A percentile compares a stretch with the other conserved stretches of the same genome.
Evolutionary conservation across 2,329 filamentous ascomycete species (phyloP).

Genomic region (Aspergillus candidus): DNA sequence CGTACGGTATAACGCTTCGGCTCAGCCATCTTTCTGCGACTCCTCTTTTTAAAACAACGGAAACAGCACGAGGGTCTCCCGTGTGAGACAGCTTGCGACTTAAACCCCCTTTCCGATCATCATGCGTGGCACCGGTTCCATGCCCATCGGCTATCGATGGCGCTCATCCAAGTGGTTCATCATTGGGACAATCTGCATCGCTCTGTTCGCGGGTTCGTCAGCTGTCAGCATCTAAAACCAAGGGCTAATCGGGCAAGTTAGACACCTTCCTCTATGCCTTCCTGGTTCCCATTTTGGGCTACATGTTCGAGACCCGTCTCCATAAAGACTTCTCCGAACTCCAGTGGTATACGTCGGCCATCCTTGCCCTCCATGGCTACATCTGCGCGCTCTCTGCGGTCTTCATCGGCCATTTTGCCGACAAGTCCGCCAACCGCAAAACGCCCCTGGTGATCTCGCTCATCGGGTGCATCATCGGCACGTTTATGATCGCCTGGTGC

Average conservation of each 20-base stretch:
- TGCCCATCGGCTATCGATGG: slow-evolving; percentile 9
- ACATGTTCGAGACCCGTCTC: slow-evolving; percentile 27
- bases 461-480: slow-evolving; percentile 20
- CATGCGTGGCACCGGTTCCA: too few species aligned
- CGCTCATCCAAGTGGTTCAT: slow-evolving; percentile 13
- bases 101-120: too few species aligned
- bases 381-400: slow-evolving; percentile 18
- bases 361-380: slow-evolving; percentile 24
- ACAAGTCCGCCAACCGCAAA: slow-evolving; percentile 20
- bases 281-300: slow-evolving; percentile 27
- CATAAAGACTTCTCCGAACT: slow-evolving; percentile 17
- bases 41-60: too few species aligned
- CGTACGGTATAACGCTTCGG: too few species aligned
- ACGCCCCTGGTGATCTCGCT: slow-evolving; percentile 21
- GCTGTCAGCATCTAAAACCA: too few species aligned
- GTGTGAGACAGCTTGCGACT: too few species aligned
- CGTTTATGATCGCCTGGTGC: slow-evolving; percentile 19
- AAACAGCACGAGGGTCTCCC: too few species aligned
- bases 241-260: slow-evolving; percentile 2
- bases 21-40: too few species aligned
- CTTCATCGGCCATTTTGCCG: slow-evolving; percentile 24
- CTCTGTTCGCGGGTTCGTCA: slow-evolving; percentile 11
- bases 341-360: slow-evolving; percentile 18
- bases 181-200: slow-evolving; percentile 8
- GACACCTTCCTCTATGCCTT: slow-evolving; percentile 31